These are phyloP conservation scores for Taphrina flavorubra DNA, from an alignment of 1,139 yeast genomes.

Conservation along the genomic window DNA sequence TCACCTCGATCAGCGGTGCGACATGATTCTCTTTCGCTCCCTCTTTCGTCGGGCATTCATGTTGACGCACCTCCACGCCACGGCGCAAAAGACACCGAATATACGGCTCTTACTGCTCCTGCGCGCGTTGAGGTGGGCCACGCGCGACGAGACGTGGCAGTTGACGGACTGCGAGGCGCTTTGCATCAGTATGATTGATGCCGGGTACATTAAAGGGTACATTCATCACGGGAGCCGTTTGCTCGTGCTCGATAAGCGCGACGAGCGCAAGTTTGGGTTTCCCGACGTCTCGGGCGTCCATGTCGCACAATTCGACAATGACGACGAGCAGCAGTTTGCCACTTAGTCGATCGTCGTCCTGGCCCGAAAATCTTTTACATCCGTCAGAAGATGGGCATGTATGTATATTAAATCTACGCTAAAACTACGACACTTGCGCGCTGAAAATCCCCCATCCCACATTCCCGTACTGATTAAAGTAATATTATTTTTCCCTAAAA, in stretches of 20 bases:
- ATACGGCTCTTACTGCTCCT: conserved; percentile 46
- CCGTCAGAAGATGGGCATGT: neutral
- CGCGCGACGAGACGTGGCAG: conserved; percentile 44
- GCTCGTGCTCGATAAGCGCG: conserved; percentile 41
- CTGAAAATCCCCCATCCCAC: no score
- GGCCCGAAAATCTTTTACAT: no score
- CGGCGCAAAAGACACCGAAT: conserved; percentile 45
- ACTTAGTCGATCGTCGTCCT: no score
- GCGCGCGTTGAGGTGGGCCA: conserved; percentile 45
- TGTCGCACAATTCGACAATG: conserved; percentile 23
- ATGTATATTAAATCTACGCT: neutral
- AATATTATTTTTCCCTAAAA: no score
- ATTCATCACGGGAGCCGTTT: conserved; percentile 44
- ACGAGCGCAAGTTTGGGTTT: conserved; percentile 36
- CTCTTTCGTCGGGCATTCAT: conserved; percentile 48
- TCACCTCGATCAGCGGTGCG: conserved; percentile 48
- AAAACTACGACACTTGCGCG: conserved; percentile 1
- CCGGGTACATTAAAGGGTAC: conserved; percentile 53
- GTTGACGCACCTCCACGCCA: conserved; percentile 32
- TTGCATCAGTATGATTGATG: conserved; percentile 52
- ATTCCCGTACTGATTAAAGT: no score
- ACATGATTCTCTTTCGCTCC: conserved; percentile 50
- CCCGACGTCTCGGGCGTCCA: conserved; percentile 22
- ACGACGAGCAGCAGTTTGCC: conserved; percentile 18
- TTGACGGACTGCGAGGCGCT: conserved; percentile 51